Base-by-base conservation (phyloP, 2,329 filamentous ascomycete genomes). In the Aureobasidium sp. region DNA sequence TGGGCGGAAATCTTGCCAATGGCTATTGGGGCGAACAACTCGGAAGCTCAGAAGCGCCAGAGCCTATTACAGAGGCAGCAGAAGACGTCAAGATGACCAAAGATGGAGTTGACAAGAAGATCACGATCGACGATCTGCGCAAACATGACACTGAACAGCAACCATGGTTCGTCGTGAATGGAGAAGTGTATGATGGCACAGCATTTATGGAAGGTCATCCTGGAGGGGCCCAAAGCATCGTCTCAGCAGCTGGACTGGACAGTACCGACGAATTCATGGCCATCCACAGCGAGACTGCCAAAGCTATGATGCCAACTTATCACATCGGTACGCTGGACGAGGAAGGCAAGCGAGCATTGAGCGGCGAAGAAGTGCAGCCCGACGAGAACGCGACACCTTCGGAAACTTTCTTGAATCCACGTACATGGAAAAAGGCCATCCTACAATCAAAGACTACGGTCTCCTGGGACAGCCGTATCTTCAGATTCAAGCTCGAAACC, bases 281-380 rank as follows among this genome's bases (percentile, higher is more conserved):
- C 15, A 97, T 97, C 68, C 90, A 96, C 72, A 92, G 88, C 71
- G 91, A 96, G 76, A 96, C 89, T 17, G 92, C 92, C 37, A 96
- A 95, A 76, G 82, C 81, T 19, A 96, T 96, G 91, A 91, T 97
- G 87, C 82, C 83, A 12, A 75, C 81, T 48, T 95, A 96, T 70
- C 91, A 97, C 73, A 85, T 97, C 66, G 92, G 92, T 56, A 85
- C 85, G 0, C 81, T 96, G 14, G 84, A 89, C 67, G 77, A 84
- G 66, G 77, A 78, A 22, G 83, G 86, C 1, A 78, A 79, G 6
- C 76, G 79, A 42, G 70, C 78, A 0, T 79, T 94, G 2, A 54
- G 64, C 2, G 76, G 79, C 15, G 74, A 77, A 60, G 72, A 76
- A 15, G 74, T 74, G 1, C 72, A 78, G 62, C 70, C 72, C 1